phyloP scores from a whole-genome alignment of 352 stramenopile species.

The Aphanomyces stellatus region DNA sequence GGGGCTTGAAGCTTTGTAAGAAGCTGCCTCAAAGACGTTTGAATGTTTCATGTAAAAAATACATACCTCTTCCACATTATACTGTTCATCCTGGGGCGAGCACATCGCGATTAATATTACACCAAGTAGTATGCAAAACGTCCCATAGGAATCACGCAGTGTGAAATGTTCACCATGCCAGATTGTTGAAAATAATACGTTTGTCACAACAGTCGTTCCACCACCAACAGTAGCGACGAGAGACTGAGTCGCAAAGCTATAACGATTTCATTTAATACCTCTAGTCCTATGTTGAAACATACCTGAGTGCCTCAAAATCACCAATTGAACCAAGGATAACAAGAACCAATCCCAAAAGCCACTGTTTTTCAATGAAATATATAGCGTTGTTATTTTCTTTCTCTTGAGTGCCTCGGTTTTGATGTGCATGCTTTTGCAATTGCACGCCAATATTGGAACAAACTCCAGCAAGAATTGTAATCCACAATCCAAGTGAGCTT shows the following conservation, averaged over 20 bases:
- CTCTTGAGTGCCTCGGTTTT: slow-evolving; percentile 25
- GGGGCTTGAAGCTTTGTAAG: background rate
- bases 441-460: slow-evolving; percentile 85
- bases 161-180: slow-evolving; percentile 12
- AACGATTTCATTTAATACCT: background rate
- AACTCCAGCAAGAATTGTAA: slow-evolving; percentile 49
- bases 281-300: background rate
- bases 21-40: slow-evolving; percentile 1
- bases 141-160: slow-evolving; percentile 4
- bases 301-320: slow-evolving; percentile 78
- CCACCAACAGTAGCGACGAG: slow-evolving; percentile 79
- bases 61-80: slow-evolving; percentile 6
- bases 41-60: background rate
- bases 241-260: slow-evolving; percentile 80
- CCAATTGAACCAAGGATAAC: slow-evolving; percentile 76
- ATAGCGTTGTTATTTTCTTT: slow-evolving; percentile 46
- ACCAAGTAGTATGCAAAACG: slow-evolving; percentile 5
- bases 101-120: background rate
- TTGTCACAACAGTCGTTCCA: slow-evolving; percentile 76
- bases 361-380: slow-evolving; percentile 77
- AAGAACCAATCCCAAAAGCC: slow-evolving; percentile 69
- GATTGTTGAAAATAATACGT: slow-evolving; percentile 41
- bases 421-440: slow-evolving; percentile 74
- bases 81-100: slow-evolving; percentile 5
- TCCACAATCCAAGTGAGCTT: background rate